These are phyloP conservation scores for Tylopilus sp. DNA, from an alignment of 768 basidiomycete genomes.

Conservation along the genomic window DNA sequence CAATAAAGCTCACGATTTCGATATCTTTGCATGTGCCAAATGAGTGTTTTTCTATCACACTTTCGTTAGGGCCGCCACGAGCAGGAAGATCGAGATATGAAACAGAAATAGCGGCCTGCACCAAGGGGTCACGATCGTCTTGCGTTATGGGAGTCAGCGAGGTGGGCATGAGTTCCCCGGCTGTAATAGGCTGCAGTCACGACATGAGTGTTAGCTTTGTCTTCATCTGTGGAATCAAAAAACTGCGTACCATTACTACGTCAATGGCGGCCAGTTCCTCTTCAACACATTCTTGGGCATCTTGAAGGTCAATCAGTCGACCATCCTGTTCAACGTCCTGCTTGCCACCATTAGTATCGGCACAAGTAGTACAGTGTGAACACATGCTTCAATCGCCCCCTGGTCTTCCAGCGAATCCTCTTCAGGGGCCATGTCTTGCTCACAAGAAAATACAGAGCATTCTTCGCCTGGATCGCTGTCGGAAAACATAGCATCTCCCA, in stretches of 20 bases:
- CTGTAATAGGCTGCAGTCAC: conserved; percentile 1
- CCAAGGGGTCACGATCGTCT: not conserved
- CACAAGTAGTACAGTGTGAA: not conserved
- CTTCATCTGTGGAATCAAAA: not conserved
- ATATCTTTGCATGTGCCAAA: not conserved
- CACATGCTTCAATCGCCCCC: conserved; percentile 3
- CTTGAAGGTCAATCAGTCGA: not conserved
- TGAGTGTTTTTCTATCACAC: not conserved
- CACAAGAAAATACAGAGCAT: not conserved
- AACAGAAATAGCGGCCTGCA: not conserved
- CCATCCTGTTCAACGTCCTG: conserved; percentile 1
- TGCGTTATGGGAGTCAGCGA: not conserved
- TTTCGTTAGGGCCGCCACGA: not conserved
- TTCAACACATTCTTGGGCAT: not conserved
- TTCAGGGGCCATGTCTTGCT: not conserved
- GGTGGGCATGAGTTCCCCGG: not conserved
- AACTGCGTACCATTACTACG: conserved; percentile 6
- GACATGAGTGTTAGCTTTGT: not conserved
- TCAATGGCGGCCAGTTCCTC: not conserved
- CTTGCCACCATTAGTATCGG: not conserved
- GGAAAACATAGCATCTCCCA: not conserved
- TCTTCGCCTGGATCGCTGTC: not conserved
- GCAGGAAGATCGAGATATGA: not conserved
- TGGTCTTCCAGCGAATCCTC: not conserved
- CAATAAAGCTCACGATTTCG: conserved; percentile 10